Conservation (phyloP, 257 asterid species). For the Solanum bulbocastanum region DNA sequence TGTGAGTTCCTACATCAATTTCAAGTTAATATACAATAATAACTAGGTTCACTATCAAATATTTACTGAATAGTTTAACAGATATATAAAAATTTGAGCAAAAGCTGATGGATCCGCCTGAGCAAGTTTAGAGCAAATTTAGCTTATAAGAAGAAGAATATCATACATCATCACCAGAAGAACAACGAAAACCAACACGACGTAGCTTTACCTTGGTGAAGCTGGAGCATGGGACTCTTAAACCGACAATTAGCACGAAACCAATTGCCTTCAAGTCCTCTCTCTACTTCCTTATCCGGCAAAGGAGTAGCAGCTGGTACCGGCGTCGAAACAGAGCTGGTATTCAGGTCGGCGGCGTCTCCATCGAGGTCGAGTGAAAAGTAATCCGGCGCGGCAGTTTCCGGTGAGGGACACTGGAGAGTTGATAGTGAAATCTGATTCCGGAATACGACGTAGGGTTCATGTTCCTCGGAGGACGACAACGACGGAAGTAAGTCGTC, state of each 20-base stretch:
- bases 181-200: background rate
- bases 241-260: conserved; percentile 63
- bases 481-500: conserved; percentile 9
- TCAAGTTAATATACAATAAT: background rate
- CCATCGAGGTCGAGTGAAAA: conserved; percentile 66
- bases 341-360: conserved; percentile 4
- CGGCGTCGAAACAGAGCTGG: conserved; percentile 6
- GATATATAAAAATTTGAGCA: background rate
- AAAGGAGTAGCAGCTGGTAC: conserved; percentile 16
- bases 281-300: conserved; percentile 12
- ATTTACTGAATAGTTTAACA: background rate
- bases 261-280: conserved; percentile 80
- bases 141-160: background rate
- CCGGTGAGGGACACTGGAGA: conserved; percentile 29
- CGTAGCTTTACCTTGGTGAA: conserved; percentile 62
- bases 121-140: background rate
- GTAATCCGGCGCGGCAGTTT: conserved; percentile 54
- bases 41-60: background rate
- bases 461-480: conserved; percentile 20
- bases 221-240: conserved; percentile 86
- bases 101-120: background rate
- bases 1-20: background rate
- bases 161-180: background rate
- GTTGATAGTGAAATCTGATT: conserved; percentile 42
- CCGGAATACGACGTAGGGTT: conserved; percentile 58